Evolutionary conservation across 306 rosid species (phyloP).

Genomic region (Cicer arietinum): DNA sequence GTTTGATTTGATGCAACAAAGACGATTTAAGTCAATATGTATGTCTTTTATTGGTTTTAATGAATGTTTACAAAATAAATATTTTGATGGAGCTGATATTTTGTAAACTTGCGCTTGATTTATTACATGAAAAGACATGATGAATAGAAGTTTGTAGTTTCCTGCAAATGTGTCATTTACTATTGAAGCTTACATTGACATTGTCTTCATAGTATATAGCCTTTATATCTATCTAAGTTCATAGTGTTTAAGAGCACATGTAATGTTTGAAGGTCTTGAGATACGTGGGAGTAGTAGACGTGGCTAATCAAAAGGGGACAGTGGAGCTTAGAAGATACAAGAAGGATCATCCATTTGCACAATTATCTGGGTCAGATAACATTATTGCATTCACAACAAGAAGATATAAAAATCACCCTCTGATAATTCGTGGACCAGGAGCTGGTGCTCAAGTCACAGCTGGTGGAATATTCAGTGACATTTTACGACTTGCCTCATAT

Average conservation of each 20-base stretch:
- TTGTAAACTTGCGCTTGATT: too few species aligned
- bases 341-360: conserved; percentile 96
- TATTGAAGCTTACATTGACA: background rate
- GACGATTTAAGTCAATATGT: too few species aligned
- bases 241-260: conserved; percentile 15
- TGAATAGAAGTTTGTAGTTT: too few species aligned
- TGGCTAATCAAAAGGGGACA: conserved; percentile 65
- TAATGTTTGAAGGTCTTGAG: conserved; percentile 83
- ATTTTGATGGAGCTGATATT: too few species aligned
- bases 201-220: background rate
- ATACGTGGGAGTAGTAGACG: conserved; percentile 93
- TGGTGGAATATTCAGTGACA: conserved; percentile 92
- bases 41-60: too few species aligned
- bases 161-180: background rate
- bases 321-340: conserved; percentile 84
- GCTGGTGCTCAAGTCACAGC: conserved; percentile 99
- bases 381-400: conserved; percentile 91
- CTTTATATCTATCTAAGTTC: background rate
- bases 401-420: conserved; percentile 80
- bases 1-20: too few species aligned
- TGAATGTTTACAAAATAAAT: too few species aligned
- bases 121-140: too few species aligned
- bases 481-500: conserved; percentile 92
- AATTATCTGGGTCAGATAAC: conserved; percentile 90
- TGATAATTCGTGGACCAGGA: conserved; percentile 94